Percentiles rank a stretch among this genome's conserved stretches.
phyloP scores from a whole-genome alignment of 2,329 filamentous ascomycete species.

The Pyrenophora seminiperda region DNA sequence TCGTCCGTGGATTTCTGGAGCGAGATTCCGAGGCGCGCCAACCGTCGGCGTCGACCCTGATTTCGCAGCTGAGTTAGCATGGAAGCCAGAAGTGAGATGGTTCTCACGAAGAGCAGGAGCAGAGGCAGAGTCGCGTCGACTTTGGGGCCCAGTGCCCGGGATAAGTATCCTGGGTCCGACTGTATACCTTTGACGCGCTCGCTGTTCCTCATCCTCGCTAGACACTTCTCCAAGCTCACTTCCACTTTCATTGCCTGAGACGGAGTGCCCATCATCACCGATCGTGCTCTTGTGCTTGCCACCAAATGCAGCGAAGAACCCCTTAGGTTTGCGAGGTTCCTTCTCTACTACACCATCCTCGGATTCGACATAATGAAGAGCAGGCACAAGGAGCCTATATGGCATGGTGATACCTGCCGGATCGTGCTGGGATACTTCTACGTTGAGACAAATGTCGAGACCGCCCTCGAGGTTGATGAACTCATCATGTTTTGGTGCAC shows the following conservation, averaged over 20 bases:
- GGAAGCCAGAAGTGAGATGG: conserved; percentile 31
- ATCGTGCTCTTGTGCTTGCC: conserved; percentile 30
- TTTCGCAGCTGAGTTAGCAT: conserved; percentile 29
- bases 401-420: conserved; percentile 86
- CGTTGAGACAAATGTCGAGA: conserved; percentile 84
- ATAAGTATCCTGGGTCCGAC: conserved; percentile 43
- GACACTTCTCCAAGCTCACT: conserved; percentile 34
- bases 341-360: conserved; percentile 24
- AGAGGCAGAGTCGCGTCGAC: conserved; percentile 29
- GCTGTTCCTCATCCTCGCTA: conserved; percentile 42
- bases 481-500: conserved; percentile 39
- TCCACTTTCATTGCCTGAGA: conserved; percentile 32
- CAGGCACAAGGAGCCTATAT: conserved; percentile 85
- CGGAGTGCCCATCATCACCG: conserved; percentile 43
- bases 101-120: conserved; percentile 21
- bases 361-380: conserved; percentile 58
- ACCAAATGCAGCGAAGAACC: conserved; percentile 38
- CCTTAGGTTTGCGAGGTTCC: conserved; percentile 33
- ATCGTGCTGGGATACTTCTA: conserved; percentile 85
- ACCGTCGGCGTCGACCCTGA: conserved; percentile 16
- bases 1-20: conserved; percentile 19
- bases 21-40: conserved; percentile 13
- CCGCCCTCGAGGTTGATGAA: conserved; percentile 78
- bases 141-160: conserved; percentile 33
- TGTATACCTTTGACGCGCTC: conserved; percentile 39